These are phyloP conservation scores for Cryptococcus sp. DNA, from an alignment of 1,284 basidiomycete species.

Conservation along the genomic window DNA sequence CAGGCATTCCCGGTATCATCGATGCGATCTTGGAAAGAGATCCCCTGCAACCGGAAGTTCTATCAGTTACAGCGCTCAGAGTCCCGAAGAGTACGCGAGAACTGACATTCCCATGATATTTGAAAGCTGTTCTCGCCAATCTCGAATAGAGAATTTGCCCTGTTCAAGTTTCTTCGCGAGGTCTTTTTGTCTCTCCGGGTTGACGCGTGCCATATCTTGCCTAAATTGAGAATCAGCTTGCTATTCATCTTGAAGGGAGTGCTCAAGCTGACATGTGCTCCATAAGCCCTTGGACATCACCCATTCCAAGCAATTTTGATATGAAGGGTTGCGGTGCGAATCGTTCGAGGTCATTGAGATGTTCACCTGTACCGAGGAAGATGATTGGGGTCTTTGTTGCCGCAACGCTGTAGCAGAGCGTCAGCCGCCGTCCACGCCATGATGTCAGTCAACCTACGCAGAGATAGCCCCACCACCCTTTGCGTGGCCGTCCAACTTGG, in stretches of 20 bases:
- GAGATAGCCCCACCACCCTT: slow-evolving; percentile 99
- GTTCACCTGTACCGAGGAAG: slow-evolving; percentile 97
- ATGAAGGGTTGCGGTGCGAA: slow-evolving; percentile 98
- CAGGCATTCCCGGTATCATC: slow-evolving; percentile 96
- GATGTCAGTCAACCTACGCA: slow-evolving; percentile 64
- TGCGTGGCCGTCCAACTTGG: slow-evolving; percentile 99
- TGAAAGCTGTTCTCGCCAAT: slow-evolving; percentile 96
- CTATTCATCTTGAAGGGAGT: neutral
- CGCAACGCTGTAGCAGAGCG: slow-evolving; percentile 69
- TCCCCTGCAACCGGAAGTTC: slow-evolving; percentile 65
- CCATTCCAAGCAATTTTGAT: slow-evolving; percentile 91
- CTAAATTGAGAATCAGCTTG: slow-evolving; percentile 17
- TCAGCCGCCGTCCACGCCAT: neutral
- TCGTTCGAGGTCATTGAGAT: slow-evolving; percentile 90
- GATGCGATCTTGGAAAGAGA: slow-evolving; percentile 97
- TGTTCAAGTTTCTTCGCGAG: slow-evolving; percentile 98
- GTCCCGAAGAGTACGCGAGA: neutral
- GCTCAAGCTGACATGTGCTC: slow-evolving; percentile 74
- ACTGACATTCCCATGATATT: slow-evolving; percentile 96
- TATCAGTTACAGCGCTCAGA: slow-evolving; percentile 1
- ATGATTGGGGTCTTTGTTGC: slow-evolving; percentile 98
- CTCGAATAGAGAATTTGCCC: slow-evolving; percentile 92
- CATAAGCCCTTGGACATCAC: slow-evolving; percentile 94
- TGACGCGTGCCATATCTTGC: slow-evolving; percentile 86
- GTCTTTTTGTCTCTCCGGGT: slow-evolving; percentile 95